Conservation (phyloP, 306 rosid genomes). For the Vigna angularis region DNA sequence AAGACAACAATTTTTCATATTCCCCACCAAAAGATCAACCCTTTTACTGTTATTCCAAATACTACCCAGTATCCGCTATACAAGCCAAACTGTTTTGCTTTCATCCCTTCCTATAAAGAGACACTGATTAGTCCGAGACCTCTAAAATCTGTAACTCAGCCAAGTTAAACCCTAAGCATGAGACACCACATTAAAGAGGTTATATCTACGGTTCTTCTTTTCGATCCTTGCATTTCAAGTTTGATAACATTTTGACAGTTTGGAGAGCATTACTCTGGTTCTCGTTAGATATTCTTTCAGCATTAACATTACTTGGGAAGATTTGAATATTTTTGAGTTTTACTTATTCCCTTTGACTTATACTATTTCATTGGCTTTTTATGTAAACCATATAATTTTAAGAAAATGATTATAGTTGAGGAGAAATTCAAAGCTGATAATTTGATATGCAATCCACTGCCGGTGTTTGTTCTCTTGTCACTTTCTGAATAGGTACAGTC, state of each 20-base stretch:
- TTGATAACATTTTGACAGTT: slow-evolving; percentile 27
- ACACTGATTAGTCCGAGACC: no score
- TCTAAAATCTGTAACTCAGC: no score
- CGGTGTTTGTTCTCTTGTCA: slow-evolving; percentile 8
- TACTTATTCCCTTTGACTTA: not conserved
- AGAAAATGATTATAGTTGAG: not conserved
- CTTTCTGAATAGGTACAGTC: slow-evolving; percentile 46
- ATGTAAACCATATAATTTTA: not conserved
- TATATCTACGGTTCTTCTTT: slow-evolving; percentile 15
- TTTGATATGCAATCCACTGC: slow-evolving; percentile 7
- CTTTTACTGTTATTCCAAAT: no score
- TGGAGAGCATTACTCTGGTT: slow-evolving; percentile 13
- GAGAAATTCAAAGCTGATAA: not conserved
- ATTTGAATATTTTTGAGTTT: slow-evolving; percentile 3
- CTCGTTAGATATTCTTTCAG: not conserved
- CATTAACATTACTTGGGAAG: not conserved
- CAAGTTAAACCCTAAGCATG: no score
- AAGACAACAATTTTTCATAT: no score
- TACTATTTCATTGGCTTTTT: not conserved
- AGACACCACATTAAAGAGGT: slow-evolving; percentile 30
- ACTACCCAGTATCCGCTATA: no score
- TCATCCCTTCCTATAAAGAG: no score
- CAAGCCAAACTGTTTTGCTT: no score
- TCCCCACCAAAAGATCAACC: no score
- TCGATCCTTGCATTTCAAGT: not conserved